Evolutionary conservation across 2,329 filamentous ascomycete species (phyloP).

Genomic region (Malbranchea cinnamomea): DNA sequence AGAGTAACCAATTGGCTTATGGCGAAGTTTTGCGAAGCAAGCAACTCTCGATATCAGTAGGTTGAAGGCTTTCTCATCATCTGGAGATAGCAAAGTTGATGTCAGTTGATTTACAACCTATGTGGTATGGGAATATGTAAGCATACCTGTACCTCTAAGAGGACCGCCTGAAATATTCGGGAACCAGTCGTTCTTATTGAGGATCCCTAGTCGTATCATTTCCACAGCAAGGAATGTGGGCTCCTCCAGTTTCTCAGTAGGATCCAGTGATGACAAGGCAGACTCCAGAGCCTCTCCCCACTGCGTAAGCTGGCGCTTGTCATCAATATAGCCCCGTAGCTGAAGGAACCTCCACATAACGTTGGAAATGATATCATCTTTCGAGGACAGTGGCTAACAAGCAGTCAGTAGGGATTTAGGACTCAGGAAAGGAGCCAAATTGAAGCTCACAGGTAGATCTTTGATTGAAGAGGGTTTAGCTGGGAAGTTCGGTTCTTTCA

Average conservation of each 20-base stretch:
- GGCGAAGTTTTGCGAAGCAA: constrained; percentile 65
- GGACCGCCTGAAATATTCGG: constrained; percentile 42
- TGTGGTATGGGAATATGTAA: not conserved
- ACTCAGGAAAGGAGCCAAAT: not conserved
- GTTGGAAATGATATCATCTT: constrained; percentile 58
- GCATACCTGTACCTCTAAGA: constrained; percentile 38
- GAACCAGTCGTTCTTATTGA: constrained; percentile 57
- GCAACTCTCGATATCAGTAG: constrained; percentile 77
- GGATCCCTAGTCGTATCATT: constrained; percentile 60
- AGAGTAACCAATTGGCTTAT: constrained; percentile 79
- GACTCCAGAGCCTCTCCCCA: constrained; percentile 72
- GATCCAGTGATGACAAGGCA: constrained; percentile 48
- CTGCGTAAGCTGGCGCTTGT: constrained; percentile 59
- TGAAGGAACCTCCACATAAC: constrained; percentile 81
- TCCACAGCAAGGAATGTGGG: constrained; percentile 73
- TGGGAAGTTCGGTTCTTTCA: constrained; percentile 56
- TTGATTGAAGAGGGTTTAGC: constrained; percentile 51
- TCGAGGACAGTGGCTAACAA: constrained; percentile 38
- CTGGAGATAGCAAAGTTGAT: constrained; percentile 24
- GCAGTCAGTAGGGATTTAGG: constrained; percentile 9
- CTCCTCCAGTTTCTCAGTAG: constrained; percentile 51
- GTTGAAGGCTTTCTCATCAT: constrained; percentile 62
- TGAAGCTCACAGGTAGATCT: constrained; percentile 24
- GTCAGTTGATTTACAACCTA: too few species aligned
- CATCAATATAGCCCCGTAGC: constrained; percentile 69